Evolutionary conservation across 1,284 basidiomycete genomes (phyloP).

Genomic region (Tilletia setariae): DNA sequence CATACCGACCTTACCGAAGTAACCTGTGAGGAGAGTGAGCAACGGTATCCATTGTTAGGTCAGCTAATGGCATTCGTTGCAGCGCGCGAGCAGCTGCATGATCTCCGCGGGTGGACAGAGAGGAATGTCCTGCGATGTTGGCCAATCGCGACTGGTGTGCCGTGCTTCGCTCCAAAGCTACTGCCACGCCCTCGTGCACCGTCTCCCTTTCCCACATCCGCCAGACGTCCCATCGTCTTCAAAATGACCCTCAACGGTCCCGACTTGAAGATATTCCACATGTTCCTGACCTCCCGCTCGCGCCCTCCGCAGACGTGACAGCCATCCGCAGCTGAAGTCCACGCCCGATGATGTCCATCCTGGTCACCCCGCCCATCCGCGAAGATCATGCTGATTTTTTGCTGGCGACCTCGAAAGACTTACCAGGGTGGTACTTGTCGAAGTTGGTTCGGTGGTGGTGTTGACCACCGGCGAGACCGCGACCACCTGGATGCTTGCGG

Average conservation of each 20-base stretch:
- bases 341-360: slow-evolving; percentile 6
- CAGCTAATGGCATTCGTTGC: too few species aligned
- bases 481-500: slow-evolving; percentile 99
- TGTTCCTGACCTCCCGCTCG: neutral
- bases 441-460: slow-evolving; percentile 84
- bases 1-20: slow-evolving; percentile 95
- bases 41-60: neutral
- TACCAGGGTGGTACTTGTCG: slow-evolving; percentile 55
- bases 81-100: too few species aligned
- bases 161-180: too few species aligned
- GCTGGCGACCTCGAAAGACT: slow-evolving; percentile 20
- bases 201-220: too few species aligned
- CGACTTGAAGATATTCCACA: too few species aligned
- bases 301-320: neutral
- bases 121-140: too few species aligned
- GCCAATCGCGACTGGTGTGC: too few species aligned
- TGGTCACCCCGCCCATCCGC: neutral
- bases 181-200: too few species aligned
- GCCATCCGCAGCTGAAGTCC: too few species aligned
- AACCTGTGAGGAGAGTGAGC: slow-evolving; percentile 62
- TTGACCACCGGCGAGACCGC: slow-evolving; percentile 99
- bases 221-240: too few species aligned
- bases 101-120: too few species aligned
- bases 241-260: too few species aligned
- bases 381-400: neutral